Evolutionary conservation across 345 rosid species (phyloP).

Genomic region (Anacardium occidentale): DNA sequence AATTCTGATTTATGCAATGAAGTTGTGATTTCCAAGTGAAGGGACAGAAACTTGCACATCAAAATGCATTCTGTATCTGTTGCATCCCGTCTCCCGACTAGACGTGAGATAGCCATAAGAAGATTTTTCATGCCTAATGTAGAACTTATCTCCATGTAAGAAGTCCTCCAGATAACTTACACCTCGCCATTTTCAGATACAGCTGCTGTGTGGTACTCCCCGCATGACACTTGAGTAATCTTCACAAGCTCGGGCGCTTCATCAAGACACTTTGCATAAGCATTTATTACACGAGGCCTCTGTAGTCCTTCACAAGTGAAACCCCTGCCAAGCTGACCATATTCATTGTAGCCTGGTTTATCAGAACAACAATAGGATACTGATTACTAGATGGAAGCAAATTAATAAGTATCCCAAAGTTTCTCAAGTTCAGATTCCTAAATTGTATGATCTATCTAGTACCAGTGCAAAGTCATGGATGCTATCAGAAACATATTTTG

Average conservation of each 20-base stretch:
- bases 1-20: neutral
- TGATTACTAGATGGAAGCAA: slow-evolving; percentile 21
- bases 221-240: slow-evolving; percentile 84
- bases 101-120: slow-evolving; percentile 46
- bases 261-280: slow-evolving; percentile 85
- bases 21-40: slow-evolving; percentile 23
- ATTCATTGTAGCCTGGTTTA: slow-evolving; percentile 84
- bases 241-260: slow-evolving; percentile 95
- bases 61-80: slow-evolving; percentile 55
- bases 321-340: slow-evolving; percentile 98
- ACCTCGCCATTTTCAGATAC: slow-evolving; percentile 90
- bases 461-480: slow-evolving; percentile 8
- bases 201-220: slow-evolving; percentile 96
- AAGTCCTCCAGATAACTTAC: slow-evolving; percentile 70
- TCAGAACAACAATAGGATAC: slow-evolving; percentile 22
- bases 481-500: slow-evolving; percentile 1
- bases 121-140: slow-evolving; percentile 45
- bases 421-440: slow-evolving; percentile 12
- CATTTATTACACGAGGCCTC: slow-evolving; percentile 65
- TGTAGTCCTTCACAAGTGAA: slow-evolving; percentile 94
- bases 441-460: slow-evolving; percentile 13
- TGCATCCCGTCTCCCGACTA: slow-evolving; percentile 55
- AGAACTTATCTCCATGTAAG: slow-evolving; percentile 45
- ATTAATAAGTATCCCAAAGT: slow-evolving; percentile 3
- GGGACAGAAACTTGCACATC: slow-evolving; percentile 72